Evolutionary conservation across 1,139 yeast genomes (phyloP), one percentile per base, ranked within the genome.

Genomic region (Saccharomyces hybrid): DNA sequence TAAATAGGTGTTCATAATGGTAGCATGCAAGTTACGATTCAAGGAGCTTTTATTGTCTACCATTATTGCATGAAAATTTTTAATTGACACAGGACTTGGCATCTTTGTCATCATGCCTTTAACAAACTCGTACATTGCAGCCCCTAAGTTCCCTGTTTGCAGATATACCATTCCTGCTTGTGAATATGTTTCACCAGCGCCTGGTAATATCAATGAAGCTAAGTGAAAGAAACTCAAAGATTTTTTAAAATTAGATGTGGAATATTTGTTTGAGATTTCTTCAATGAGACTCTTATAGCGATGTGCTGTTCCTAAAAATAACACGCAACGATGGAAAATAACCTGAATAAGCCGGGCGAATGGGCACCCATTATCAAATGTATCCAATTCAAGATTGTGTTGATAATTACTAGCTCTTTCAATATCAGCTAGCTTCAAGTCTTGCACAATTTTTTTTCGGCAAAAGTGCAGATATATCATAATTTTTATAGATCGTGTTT

Each of bases 131-230:
- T 77, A 76, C 12, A 73, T 69, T 0, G 78, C 78, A 47, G 67
- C 61, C 16, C 78, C 73, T 47, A 70, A 69, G 56, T 74, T 73
- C 47, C 72, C 73, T 47, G 73, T 71, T 26, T 73, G 68, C 50
- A 73, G 71, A 58, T 78, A 76, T 21, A 84, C 77, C 71, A 84
- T 78, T 5, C 88, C 89, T 52, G 81, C 76, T 61, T 83, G 87
- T 44, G 66, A 58, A 61, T 81, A 81, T 1, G 88, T 83, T 61
- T 83, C 89, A 55, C 85, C 85, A 55, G 82, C 73, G 0, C 87
- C 80, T 1, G 90, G 91, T 44, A 84, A 68, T 26, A 84, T 69
- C 46, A 78, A 62, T 32, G 82, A 77, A 28, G 88, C 82, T 47
- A 73, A 65, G 53, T 78, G 75, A 59, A 82, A 81, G 60, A 75